These are phyloP conservation scores for Leptographium procerum DNA, from an alignment of 2,329 filamentous ascomycete genomes.

Conservation along the genomic window DNA sequence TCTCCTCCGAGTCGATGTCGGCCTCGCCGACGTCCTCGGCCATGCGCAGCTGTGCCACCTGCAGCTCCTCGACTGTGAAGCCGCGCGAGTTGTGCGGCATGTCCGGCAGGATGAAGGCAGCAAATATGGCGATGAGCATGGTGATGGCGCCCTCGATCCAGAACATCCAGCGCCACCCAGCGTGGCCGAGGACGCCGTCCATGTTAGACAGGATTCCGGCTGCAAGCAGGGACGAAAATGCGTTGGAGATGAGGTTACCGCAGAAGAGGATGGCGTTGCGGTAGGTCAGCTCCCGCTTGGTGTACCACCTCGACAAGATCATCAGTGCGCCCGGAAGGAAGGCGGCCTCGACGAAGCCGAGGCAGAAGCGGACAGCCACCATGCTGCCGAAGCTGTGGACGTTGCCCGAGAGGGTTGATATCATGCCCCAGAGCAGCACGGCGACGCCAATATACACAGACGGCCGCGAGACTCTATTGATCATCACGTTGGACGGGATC, in stretches of 20 bases:
- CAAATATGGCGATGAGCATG: constrained; percentile 38
- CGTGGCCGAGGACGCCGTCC: constrained; percentile 35
- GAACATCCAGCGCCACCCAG: constrained; percentile 36
- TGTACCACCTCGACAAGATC: constrained; percentile 14
- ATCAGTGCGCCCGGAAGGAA: constrained; percentile 44
- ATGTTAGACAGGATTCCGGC: constrained; percentile 42
- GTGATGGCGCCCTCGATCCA: constrained; percentile 45
- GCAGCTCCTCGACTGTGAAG: constrained; percentile 44
- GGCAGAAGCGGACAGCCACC: constrained; percentile 1
- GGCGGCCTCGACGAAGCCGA: constrained; percentile 6
- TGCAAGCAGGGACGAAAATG: constrained; percentile 9
- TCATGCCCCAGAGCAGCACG: background rate
- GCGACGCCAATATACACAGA: background rate
- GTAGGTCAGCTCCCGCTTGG: constrained; percentile 11
- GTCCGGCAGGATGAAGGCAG: constrained; percentile 56
- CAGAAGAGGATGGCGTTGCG: constrained; percentile 14
- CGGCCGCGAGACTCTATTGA: constrained; percentile 44
- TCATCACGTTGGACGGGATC: constrained; percentile 4
- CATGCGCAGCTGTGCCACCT: constrained; percentile 42
- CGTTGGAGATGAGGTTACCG: constrained; percentile 11
- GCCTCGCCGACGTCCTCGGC: constrained; percentile 45
- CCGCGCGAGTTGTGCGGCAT: constrained; percentile 43
- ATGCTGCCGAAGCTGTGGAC: background rate
- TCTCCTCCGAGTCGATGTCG: constrained; percentile 35
- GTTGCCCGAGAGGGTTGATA: background rate